Evolutionary conservation across 2,329 filamentous ascomycete species (phyloP).

Genomic region (Aspergillus ibericus): DNA sequence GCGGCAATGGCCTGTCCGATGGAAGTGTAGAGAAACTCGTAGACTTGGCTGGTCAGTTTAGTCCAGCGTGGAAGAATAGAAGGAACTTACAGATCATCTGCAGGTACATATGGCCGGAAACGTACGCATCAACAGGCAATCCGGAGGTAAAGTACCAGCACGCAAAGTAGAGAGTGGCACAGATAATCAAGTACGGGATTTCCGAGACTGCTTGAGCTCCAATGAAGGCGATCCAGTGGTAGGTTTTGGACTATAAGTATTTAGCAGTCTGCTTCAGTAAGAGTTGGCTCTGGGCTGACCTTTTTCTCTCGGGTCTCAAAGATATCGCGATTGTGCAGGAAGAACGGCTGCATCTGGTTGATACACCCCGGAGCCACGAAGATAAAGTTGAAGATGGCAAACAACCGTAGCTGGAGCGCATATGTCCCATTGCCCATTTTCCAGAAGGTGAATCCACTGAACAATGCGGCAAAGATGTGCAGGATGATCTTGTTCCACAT

Average conservation of each 20-base stretch:
- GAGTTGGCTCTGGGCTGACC: slow-evolving; percentile 12
- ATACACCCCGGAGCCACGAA: slow-evolving; percentile 61
- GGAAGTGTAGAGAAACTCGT: slow-evolving; percentile 45
- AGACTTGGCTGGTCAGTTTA: slow-evolving; percentile 31
- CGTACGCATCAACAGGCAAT: slow-evolving; percentile 32
- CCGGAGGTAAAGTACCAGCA: slow-evolving; percentile 63
- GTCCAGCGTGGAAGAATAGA: not conserved
- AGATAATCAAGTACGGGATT: slow-evolving; percentile 48
- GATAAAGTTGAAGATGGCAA: slow-evolving; percentile 64
- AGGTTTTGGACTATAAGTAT: slow-evolving; percentile 57
- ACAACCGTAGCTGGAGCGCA: slow-evolving; percentile 57
- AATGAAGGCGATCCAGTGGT: slow-evolving; percentile 61
- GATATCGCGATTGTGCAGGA: slow-evolving; percentile 57
- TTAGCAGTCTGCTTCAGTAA: not conserved
- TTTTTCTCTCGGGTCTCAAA: slow-evolving; percentile 62
- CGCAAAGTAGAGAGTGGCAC: slow-evolving; percentile 47
- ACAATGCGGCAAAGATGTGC: slow-evolving; percentile 56
- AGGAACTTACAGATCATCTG: slow-evolving; percentile 39
- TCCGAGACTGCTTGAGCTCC: slow-evolving; percentile 53
- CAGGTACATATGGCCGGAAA: slow-evolving; percentile 41
- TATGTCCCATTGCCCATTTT: slow-evolving; percentile 54
- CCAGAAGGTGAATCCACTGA: slow-evolving; percentile 65
- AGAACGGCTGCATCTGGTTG: slow-evolving; percentile 60
- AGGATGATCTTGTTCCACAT: slow-evolving; percentile 52
- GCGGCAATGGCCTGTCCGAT: slow-evolving; percentile 55